These are phyloP conservation scores for Salix dunnii DNA, from an alignment of 345 rosid species.

Conservation along the genomic window DNA sequence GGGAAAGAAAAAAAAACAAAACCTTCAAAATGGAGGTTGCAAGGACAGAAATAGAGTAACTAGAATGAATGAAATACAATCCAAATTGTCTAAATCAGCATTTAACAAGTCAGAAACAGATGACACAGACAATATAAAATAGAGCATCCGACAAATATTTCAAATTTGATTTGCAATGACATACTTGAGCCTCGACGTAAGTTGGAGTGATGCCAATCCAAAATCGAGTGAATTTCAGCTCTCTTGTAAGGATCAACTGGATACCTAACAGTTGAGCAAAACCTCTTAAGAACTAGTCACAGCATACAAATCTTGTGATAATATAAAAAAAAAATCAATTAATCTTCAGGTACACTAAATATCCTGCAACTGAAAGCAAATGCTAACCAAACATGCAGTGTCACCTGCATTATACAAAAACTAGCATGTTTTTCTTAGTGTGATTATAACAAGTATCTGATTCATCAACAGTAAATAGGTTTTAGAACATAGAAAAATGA, in stretches of 20 bases:
- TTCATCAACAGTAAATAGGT: no score
- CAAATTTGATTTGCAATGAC: neutral
- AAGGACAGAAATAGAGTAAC: neutral
- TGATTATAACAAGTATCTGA: no score
- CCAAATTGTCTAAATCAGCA: neutral
- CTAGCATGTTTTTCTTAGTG: no score
- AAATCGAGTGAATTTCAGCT: constrained; percentile 72
- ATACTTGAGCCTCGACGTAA: constrained; percentile 68
- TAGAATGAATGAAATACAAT: neutral
- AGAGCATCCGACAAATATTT: neutral
- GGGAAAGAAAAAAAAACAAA: neutral
- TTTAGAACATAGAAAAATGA: no score
- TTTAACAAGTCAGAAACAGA: neutral
- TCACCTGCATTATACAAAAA: neutral
- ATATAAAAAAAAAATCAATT: neutral
- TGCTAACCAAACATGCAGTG: neutral
- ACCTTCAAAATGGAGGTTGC: neutral
- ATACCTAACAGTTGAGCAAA: constrained; percentile 52
- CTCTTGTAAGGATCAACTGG: constrained; percentile 72
- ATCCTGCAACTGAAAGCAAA: neutral
- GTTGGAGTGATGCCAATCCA: constrained; percentile 86
- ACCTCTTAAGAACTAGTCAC: constrained; percentile 1
- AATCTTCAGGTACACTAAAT: neutral
- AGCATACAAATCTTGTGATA: neutral
- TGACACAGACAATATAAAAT: neutral